phyloP scores from a whole-genome alignment of 257 asterid genomes.

The Petunia secreta region DNA sequence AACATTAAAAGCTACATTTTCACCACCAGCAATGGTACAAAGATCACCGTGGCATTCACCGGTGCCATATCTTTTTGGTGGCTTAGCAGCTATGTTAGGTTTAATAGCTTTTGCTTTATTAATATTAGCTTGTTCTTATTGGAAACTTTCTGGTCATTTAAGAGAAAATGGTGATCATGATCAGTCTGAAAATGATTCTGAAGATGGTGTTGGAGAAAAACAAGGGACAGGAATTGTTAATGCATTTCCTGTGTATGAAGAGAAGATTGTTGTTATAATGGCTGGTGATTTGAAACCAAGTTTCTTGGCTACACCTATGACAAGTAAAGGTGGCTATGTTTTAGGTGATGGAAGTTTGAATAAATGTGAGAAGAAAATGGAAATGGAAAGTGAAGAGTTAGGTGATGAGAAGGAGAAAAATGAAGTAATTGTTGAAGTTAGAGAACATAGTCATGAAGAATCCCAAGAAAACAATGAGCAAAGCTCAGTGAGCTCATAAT shows the following conservation, averaged over 20 bases:
- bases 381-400: not conserved
- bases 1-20: not conserved
- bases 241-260: constrained; percentile 53
- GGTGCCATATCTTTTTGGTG: constrained; percentile 89
- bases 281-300: constrained; percentile 89
- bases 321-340: constrained; percentile 39
- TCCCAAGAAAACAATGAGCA: not conserved
- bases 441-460: constrained; percentile 1
- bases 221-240: constrained; percentile 27
- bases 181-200: constrained; percentile 51
- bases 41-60: constrained; percentile 93
- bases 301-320: constrained; percentile 74
- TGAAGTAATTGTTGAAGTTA: not conserved
- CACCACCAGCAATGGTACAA: constrained; percentile 31
- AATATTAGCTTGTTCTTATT: constrained; percentile 80
- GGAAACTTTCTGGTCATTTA: constrained; percentile 67
- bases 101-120: constrained; percentile 85
- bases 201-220: constrained; percentile 48
- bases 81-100: constrained; percentile 86
- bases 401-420: constrained; percentile 7
- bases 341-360: constrained; percentile 14
- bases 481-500: not conserved
- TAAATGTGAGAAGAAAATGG: constrained; percentile 9
- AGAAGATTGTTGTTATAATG: constrained; percentile 84
- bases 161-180: constrained; percentile 38